phyloP scores from a whole-genome alignment of 257 asterid genomes.

The Solanum tacnaense region DNA sequence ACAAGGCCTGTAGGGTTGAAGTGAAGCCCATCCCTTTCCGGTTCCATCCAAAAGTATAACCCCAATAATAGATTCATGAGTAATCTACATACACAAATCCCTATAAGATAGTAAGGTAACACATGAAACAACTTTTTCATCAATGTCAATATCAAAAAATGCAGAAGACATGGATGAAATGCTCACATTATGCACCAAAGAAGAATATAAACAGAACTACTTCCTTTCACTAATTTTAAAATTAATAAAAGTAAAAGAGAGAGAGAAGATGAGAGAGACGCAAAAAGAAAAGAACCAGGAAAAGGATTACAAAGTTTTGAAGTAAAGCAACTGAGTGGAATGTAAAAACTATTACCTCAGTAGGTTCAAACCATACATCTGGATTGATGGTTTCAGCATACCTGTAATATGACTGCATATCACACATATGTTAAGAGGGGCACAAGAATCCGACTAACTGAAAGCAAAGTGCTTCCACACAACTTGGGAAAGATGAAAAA shows the following conservation, averaged over 20 bases:
- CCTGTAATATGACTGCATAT: slow-evolving; percentile 73
- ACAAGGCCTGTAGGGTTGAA: background rate
- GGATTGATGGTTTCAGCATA: slow-evolving; percentile 64
- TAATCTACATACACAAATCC: background rate
- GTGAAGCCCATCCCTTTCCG: background rate
- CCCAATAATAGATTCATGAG: background rate
- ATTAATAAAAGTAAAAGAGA: background rate
- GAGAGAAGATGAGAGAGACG: background rate
- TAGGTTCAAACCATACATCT: slow-evolving; percentile 97
- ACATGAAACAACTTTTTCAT: background rate
- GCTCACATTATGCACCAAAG: background rate
- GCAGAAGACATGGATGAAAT: background rate
- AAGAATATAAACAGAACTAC: background rate
- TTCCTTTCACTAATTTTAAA: background rate
- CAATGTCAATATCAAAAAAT: too few species aligned
- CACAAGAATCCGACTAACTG: background rate
- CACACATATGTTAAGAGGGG: slow-evolving; percentile 9
- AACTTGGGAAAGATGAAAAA: background rate
- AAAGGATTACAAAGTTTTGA: background rate
- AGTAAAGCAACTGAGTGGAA: background rate
- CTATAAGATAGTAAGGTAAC: background rate
- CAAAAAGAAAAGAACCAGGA: background rate
- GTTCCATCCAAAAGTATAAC: background rate
- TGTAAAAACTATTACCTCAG: slow-evolving; percentile 48
- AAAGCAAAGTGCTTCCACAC: background rate